Evolutionary conservation across 129 eudicot genomes (phyloP), one percentile per base, ranked within the genome.

Genomic region (Flaveria bidentis): DNA sequence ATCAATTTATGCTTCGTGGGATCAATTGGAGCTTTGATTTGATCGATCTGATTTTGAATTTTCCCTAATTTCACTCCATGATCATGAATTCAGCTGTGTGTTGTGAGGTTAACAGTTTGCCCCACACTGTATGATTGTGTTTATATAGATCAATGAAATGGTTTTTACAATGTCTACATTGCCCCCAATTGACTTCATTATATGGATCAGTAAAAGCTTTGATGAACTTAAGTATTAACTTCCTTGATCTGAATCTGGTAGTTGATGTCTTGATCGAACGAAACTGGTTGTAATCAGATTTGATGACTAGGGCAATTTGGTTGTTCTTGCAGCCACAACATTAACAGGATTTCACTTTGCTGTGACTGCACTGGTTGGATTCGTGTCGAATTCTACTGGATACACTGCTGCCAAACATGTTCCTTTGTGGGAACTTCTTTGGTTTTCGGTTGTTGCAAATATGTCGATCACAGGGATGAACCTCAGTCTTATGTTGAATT

Each of bases 391-490:
- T 88, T 92, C 96, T 9, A 77, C 91, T 9, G 98, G 98, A 9
- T 80, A 86, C 44, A 86, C 96, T 61, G 82, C 91, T 14, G 85
- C 98, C 58, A 90, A 90, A 80, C 96, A 92, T 62, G 88, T 90
- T 33, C 98, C 98, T 67, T 60, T 88, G 26, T 92, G 94, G 96
- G 98, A 92, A 47, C 94, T 92, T 46, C 85, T 92, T 51, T 88
- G 96, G 98, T 92, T 92, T 80, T 90, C 96, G 4, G 56, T 88
- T 70, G 94, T 92, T 65, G 96, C 98, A n/a, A 92, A 92, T 77
- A 82, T 85, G 90, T 92, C 98, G 1, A 90, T 92, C 61, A 90
- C 96, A 13, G 98, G 98, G 80, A 90, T 92, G 95, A 92, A 92
- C 78, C 72, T 92, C 26, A 88, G 96, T 81, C 96, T 92, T 67